Evolutionary conservation across 1,284 basidiomycete genomes (phyloP).

Genomic region (Puccinia novopanici): DNA sequence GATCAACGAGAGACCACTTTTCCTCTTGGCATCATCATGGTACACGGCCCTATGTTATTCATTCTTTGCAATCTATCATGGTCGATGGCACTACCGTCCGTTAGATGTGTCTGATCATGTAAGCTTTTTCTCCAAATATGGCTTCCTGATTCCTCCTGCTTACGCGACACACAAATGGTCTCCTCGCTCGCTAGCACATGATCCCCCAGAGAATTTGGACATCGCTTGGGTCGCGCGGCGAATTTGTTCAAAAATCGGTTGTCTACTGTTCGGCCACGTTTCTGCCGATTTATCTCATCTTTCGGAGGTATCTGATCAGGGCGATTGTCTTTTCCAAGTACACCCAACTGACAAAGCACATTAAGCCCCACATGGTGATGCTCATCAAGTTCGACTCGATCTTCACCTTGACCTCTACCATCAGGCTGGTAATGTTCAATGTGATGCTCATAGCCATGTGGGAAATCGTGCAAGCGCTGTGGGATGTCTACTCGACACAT

Average conservation of each 20-base stretch:
- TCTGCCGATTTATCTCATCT: slow-evolving; percentile 37
- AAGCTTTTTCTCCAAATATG: slow-evolving; percentile 9
- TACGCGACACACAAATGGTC: neutral
- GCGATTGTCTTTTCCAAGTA: slow-evolving; percentile 46
- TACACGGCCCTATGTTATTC: slow-evolving; percentile 32
- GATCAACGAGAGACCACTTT: slow-evolving; percentile 41
- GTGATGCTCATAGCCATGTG: slow-evolving; percentile 27
- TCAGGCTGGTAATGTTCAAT: slow-evolving; percentile 31
- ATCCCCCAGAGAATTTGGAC: slow-evolving; percentile 36
- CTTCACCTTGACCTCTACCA: slow-evolving; percentile 41
- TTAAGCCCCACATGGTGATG: slow-evolving; percentile 48
- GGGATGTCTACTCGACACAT: slow-evolving; percentile 46
- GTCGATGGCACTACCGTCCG: slow-evolving; percentile 20
- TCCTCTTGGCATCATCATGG: slow-evolving; percentile 20
- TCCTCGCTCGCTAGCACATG: neutral
- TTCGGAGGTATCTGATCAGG: slow-evolving; percentile 34
- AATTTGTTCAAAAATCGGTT: slow-evolving; percentile 7
- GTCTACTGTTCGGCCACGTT: slow-evolving; percentile 39
- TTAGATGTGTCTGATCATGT: slow-evolving; percentile 24
- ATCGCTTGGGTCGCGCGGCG: slow-evolving; percentile 5
- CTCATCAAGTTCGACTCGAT: slow-evolving; percentile 46
- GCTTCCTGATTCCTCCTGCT: neutral
- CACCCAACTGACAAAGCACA: slow-evolving; percentile 32
- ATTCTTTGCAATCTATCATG: slow-evolving; percentile 31
- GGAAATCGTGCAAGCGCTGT: slow-evolving; percentile 43